These are phyloP conservation scores for Avena insularis DNA, from an alignment of 176 grass and related monocot species.

Conservation along the genomic window DNA sequence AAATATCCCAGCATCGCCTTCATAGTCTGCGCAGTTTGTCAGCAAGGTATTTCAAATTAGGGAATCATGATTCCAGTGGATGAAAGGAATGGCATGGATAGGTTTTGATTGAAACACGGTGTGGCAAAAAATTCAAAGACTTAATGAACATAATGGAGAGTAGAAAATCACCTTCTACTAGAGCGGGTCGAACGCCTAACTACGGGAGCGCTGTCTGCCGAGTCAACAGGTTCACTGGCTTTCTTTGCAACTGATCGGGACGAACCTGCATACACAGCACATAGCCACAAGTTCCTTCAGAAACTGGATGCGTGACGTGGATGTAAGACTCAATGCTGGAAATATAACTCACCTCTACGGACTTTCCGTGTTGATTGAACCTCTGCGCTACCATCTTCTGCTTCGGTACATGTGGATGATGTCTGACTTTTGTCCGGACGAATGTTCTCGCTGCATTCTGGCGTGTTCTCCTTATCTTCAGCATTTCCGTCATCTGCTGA, in stretches of 20 bases:
- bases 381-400: conserved; percentile 54
- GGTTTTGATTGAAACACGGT: neutral
- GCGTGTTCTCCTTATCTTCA: conserved; percentile 40
- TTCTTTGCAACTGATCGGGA: conserved; percentile 50
- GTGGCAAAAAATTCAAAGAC: neutral
- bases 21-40: conserved; percentile 40
- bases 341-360: conserved; percentile 52
- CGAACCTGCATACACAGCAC: conserved; percentile 32
- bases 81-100: neutral
- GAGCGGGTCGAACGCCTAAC: conserved; percentile 45
- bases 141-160: neutral
- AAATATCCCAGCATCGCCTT: conserved; percentile 9
- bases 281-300: conserved; percentile 28
- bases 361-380: conserved; percentile 50
- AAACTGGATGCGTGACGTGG: neutral
- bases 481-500: conserved; percentile 45
- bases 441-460: conserved; percentile 48
- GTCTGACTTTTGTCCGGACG: conserved; percentile 47
- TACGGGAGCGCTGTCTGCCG: conserved; percentile 44
- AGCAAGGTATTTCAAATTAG: conserved; percentile 9
- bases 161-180: conserved; percentile 53
- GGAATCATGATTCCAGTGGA: neutral
- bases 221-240: conserved; percentile 42
- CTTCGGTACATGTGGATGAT: conserved; percentile 43
- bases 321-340: neutral